Evolutionary conservation across 495 filamentous ascomycete genomes (phyloP).

Genomic region (Aspergillus campestris): DNA sequence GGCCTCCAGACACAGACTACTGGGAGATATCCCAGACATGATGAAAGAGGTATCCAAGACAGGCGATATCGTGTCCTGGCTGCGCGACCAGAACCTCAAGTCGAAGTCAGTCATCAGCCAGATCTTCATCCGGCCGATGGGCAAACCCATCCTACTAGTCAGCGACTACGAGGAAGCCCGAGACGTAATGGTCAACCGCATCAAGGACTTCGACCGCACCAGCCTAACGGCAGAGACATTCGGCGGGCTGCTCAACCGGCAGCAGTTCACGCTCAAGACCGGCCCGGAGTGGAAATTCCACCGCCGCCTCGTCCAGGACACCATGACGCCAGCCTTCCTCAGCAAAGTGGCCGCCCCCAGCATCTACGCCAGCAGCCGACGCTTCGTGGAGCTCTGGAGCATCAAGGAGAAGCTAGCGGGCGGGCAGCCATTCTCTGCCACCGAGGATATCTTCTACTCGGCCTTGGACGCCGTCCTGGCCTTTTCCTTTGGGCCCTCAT

Average conservation of each 20-base stretch:
- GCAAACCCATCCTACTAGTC: too few species aligned
- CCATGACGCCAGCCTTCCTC: neutral
- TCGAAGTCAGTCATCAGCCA: too few species aligned
- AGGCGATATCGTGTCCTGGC: too few species aligned
- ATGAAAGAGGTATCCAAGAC: too few species aligned
- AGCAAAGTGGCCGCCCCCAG: neutral
- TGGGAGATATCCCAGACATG: too few species aligned
- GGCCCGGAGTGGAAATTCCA: neutral
- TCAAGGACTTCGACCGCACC: slow-evolving; percentile 4
- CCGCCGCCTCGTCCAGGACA: neutral
- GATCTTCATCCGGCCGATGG: too few species aligned
- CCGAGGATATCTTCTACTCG: neutral
- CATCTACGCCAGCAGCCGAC: neutral
- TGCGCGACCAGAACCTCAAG: too few species aligned
- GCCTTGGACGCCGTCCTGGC: neutral
- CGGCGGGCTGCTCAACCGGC: neutral
- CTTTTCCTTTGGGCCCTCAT: neutral
- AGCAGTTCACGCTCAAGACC: neutral
- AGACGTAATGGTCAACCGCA: neutral
- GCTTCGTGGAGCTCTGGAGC: neutral
- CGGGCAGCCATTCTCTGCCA: neutral
- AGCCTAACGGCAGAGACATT: slow-evolving; percentile 15
- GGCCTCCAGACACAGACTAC: too few species aligned
- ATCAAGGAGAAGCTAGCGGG: neutral
- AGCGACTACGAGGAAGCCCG: too few species aligned